A percentile compares a stretch with the other conserved stretches of the same genome.
These are phyloP conservation scores for Solanum hybrid DNA, from an alignment of 305 asterid species.

Conservation along the genomic window DNA sequence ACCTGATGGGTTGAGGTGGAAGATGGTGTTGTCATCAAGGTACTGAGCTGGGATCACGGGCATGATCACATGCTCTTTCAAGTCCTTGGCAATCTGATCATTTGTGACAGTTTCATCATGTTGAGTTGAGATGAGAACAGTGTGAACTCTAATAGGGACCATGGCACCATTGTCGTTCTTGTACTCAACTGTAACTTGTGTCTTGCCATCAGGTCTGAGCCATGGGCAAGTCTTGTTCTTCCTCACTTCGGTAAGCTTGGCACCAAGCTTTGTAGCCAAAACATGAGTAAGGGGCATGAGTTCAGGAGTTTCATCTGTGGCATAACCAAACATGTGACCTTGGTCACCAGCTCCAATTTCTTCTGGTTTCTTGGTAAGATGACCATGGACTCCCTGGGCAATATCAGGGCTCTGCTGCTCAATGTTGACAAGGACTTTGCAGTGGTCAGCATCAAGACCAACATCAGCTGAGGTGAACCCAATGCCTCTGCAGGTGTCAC, in stretches of 20 bases:
- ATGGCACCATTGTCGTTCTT: constrained; percentile 16
- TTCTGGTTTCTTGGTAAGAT: constrained; percentile 25
- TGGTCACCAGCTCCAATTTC: constrained; percentile 26
- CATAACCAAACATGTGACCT: constrained; percentile 25
- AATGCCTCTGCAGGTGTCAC: constrained; percentile 27
- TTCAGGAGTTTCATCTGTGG: constrained; percentile 20
- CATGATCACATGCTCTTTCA: constrained; percentile 17
- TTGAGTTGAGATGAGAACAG: constrained; percentile 20
- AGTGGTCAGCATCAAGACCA: constrained; percentile 25
- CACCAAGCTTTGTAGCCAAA: constrained; percentile 19
- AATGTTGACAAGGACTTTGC: constrained; percentile 26
- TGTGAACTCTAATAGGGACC: constrained; percentile 23
- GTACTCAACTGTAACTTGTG: constrained; percentile 20
- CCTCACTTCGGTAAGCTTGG: constrained; percentile 22
- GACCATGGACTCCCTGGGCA: constrained; percentile 30
- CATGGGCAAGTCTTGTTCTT: constrained; percentile 21
- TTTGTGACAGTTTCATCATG: constrained; percentile 16
- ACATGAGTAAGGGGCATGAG: constrained; percentile 21
- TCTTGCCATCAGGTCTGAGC: constrained; percentile 22
- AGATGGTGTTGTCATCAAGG: constrained; percentile 19
- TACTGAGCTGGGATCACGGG: constrained; percentile 17
- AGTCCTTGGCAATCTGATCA: constrained; percentile 12
- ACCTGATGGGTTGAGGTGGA: constrained; percentile 24
- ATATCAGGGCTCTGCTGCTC: constrained; percentile 29
- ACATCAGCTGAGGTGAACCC: constrained; percentile 25